Conservation (phyloP, 164 flowering plant genomes). For the Chimonanthus salicifolius region DNA sequence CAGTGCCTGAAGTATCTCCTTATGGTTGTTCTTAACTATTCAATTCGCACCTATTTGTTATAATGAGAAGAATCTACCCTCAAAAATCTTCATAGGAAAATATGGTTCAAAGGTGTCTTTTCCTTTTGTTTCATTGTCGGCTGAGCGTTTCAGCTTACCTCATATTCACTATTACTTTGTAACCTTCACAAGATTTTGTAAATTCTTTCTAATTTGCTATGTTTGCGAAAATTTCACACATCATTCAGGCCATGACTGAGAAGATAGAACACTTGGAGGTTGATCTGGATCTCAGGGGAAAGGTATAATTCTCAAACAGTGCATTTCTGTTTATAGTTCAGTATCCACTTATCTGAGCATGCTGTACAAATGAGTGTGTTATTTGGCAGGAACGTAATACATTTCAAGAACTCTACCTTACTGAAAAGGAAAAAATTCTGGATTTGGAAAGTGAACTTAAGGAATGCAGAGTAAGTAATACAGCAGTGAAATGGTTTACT, state of each 20-base stretch:
- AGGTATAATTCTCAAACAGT: conserved; percentile 28
- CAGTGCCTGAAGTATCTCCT: no score
- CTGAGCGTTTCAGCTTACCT: no score
- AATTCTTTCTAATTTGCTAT: neutral
- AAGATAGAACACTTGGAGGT: conserved; percentile 68
- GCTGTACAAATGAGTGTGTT: neutral
- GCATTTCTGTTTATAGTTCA: neutral
- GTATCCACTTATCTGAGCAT: neutral
- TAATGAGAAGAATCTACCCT: no score
- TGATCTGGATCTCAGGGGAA: conserved; percentile 48
- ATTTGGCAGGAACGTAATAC: conserved; percentile 47
- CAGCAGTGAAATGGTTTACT: neutral
- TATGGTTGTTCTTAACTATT: no score
- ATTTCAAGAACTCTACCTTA: conserved; percentile 50
- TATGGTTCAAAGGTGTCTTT: no score
- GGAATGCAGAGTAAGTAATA: conserved; percentile 57
- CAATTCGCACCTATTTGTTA: no score
- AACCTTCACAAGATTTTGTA: no score
- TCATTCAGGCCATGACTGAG: conserved; percentile 56
- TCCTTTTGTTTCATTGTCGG: no score
- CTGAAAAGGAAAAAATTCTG: conserved; percentile 60
- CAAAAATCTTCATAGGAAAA: no score
- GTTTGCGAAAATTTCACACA: neutral
- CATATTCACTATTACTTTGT: no score
- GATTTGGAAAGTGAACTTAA: conserved; percentile 55